phyloP scores from a whole-genome alignment of 108 stramenopile genomes.

The Cylindrotheca closterium region DNA sequence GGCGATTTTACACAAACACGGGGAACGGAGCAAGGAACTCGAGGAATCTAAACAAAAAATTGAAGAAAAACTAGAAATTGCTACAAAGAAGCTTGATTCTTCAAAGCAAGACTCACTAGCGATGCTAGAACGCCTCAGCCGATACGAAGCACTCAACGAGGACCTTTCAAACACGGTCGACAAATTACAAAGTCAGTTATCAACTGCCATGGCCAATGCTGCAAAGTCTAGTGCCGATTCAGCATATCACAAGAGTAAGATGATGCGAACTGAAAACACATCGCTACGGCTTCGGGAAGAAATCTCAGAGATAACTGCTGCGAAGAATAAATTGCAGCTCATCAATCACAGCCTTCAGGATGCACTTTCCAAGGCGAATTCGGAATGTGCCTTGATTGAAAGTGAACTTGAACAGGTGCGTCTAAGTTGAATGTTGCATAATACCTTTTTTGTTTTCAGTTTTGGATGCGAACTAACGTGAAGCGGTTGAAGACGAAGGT shows the following conservation, averaged over 20 bases:
- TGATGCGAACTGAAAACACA: constrained; percentile 52
- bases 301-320: constrained; percentile 28
- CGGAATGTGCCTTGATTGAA: constrained; percentile 46
- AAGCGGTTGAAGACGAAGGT: constrained; percentile 26
- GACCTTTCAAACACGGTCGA: constrained; percentile 64
- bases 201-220: constrained; percentile 47
- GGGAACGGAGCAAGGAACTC: constrained; percentile 46
- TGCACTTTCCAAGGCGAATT: constrained; percentile 50
- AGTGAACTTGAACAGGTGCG: constrained; percentile 39
- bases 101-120: constrained; percentile 53
- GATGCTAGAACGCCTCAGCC: constrained; percentile 54
- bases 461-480: constrained; percentile 11
- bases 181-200: constrained; percentile 48
- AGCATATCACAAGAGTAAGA: constrained; percentile 57
- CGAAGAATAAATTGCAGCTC: constrained; percentile 54
- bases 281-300: constrained; percentile 55
- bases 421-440: neutral
- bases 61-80: constrained; percentile 49
- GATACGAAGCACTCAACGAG: constrained; percentile 55
- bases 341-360: constrained; percentile 55
- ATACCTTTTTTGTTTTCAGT: neutral
- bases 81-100: constrained; percentile 42
- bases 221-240: constrained; percentile 67
- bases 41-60: constrained; percentile 51
- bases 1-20: constrained; percentile 42